Base-by-base conservation (phyloP, 2,329 filamentous ascomycete genomes). In the Xylaria polymorpha region DNA sequence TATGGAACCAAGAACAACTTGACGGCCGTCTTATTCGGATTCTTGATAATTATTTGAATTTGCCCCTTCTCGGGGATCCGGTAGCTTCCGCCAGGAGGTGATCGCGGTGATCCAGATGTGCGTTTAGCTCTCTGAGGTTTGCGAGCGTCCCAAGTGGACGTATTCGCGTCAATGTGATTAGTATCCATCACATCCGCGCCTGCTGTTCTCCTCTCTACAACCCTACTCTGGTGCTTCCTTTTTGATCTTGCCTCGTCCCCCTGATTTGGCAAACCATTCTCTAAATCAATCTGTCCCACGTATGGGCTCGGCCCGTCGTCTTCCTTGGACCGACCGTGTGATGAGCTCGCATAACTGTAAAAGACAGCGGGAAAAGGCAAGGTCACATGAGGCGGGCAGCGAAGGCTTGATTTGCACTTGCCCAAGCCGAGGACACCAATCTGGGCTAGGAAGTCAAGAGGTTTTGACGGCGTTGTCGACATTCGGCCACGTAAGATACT, bases 1-100 rank as follows among this genome's bases (percentile, higher is more conserved):
- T 98, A 99, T 0, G 95, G 96, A 2, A 99, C 89, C 29, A 98
- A 85, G 74, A 98, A 98, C 0, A 99, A 85, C 80, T 99, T 98
- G 64, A 98, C 95, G 0, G 96, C 96, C 3, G 96, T 98, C 79
- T 98, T 98, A 82, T 98, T 97, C 18, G 94, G 95, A 76, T 98
- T 99, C 79, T 98, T 98, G 79, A 99, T 93, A 70, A 99, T 91
- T 72, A 99, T 97, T 76, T 99, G 96, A 15, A 99, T 85, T 80
- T 98, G 96, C 0, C 96, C 96, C 79, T 94, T 92, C 77, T 96
- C 91, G 0, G 96, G 96, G 62, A 99, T 97, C 51, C 96, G 91
- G 79, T 98, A 99, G 77, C 92, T 93, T 43, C 96, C 95, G 8
- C 94, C 94, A 0, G 93, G 92, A 0, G 94, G 93, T 18, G 91